A percentile compares a stretch with the other conserved stretches of the same genome.
These are phyloP conservation scores for Vigna unguiculata DNA, from an alignment of 306 rosid genomes.

Conservation along the genomic window DNA sequence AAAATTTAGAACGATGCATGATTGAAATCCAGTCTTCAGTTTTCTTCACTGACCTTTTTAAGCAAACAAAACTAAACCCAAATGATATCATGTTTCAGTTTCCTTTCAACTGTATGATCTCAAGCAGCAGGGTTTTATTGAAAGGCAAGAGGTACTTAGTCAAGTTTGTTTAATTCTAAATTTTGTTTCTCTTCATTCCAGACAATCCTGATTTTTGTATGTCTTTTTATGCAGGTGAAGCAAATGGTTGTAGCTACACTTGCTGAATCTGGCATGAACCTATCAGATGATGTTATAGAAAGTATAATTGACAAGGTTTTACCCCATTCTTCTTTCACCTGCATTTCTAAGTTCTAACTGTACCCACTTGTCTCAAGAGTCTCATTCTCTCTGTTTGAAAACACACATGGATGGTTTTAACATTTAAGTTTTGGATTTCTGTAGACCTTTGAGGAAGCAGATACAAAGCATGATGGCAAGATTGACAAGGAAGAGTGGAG, in stretches of 20 bases:
- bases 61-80: conserved; percentile 14
- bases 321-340: conserved; percentile 26
- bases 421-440: conserved; percentile 12
- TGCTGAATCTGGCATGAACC: conserved; percentile 99
- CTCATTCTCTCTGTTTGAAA: background rate
- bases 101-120: conserved; percentile 97
- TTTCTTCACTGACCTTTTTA: conserved; percentile 13
- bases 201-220: conserved; percentile 8
- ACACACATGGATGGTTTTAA: background rate
- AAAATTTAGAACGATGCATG: conserved; percentile 3
- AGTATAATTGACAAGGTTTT: conserved; percentile 97
- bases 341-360: conserved; percentile 9
- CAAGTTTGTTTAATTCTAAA: conserved; percentile 10
- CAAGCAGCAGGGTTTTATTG: conserved; percentile 97
- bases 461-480: conserved; percentile 95
- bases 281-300: conserved; percentile 95
- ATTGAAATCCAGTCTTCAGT: conserved; percentile 12
- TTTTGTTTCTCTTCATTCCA: conserved; percentile 2
- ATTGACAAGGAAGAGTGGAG: conserved; percentile 99
- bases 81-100: conserved; percentile 64
- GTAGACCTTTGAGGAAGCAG: conserved; percentile 99
- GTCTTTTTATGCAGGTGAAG: conserved; percentile 71
- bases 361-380: background rate
- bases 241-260: conserved; percentile 99
- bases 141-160: conserved; percentile 93